Evolutionary conservation across 2,329 filamentous ascomycete genomes (phyloP).

Genomic region (Alternaria tenuissima): DNA sequence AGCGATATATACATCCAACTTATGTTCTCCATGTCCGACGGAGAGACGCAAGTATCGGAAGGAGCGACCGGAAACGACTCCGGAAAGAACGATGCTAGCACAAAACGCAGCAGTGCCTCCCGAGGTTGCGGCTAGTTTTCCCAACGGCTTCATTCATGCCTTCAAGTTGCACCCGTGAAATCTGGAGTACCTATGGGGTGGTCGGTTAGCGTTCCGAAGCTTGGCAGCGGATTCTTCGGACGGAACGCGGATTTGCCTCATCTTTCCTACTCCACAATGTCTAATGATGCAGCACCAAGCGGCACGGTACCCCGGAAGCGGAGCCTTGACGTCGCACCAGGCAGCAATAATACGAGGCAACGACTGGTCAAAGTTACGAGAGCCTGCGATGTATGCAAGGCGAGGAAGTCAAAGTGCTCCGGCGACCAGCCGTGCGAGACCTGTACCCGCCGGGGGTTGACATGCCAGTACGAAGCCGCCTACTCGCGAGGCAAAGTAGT

Average conservation of each 20-base stretch:
- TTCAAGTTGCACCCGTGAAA: not conserved
- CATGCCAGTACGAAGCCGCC: conserved; percentile 35
- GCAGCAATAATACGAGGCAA: conserved; percentile 9
- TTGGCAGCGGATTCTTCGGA: not conserved
- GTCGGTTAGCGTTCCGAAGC: not conserved
- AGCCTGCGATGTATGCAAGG: conserved; percentile 43
- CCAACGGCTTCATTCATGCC: too few species aligned
- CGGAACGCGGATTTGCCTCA: not conserved
- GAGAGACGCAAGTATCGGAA: not conserved
- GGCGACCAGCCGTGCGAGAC: conserved; percentile 39
- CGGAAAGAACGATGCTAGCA: not conserved
- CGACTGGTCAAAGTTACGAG: conserved; percentile 36
- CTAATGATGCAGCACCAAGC: not conserved
- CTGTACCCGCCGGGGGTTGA: conserved; percentile 23
- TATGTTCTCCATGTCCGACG: not conserved
- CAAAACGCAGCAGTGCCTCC: not conserved
- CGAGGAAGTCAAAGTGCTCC: conserved; percentile 42
- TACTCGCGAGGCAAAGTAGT: conserved; percentile 39
- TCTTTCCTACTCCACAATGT: not conserved
- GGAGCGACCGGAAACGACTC: not conserved
- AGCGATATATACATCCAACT: not conserved
- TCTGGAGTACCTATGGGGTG: not conserved
- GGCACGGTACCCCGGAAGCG: conserved; percentile 25
- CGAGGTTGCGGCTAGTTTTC: too few species aligned
- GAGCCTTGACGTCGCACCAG: not conserved